Base-by-base conservation (phyloP, 2,329 filamentous ascomycete species). In the Penicillium sclerotiorum region DNA sequence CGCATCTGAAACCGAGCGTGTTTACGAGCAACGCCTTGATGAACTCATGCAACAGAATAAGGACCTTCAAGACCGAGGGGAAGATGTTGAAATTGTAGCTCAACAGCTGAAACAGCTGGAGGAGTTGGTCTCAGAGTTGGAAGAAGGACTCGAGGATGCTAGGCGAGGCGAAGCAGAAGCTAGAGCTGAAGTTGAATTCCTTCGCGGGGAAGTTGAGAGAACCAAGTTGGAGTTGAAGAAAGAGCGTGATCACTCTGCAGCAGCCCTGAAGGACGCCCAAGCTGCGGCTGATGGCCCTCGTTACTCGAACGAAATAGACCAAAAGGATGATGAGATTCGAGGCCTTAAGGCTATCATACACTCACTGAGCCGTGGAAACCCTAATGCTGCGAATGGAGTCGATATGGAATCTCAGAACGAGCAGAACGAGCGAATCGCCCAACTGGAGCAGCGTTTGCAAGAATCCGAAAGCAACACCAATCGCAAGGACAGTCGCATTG, bases 261-360 rank as follows among this genome's bases (percentile, higher is more conserved):
- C 82, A 11, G 78, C 79, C 3, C 66, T 83, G 49, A 84, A 82
- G 59, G 80, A 80, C 22, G 76, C 72, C 9, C 76, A 78, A 1
- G 70, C 75, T 8, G 74, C 78, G 37, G 64, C 69, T 2, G 77
- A 77, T 42, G 67, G 63, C 8, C 62, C 67, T 13, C 63, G 65
- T 20, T 70, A 77, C 39, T 80, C 82, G 36, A 90, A 90, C 69
- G 91, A 96, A 56, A 73, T 97, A 23, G 91, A 95, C 67, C 89
- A 95, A 66, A 94, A 95, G 68, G 93, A 99, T 64, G 94, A 99
- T 62, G 94, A 99, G 75, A 97, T 99, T 64, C 84, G 93, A 55
- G 94, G 94, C 39, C 81, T 99, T 57, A 99, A 97, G 73, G 93
- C 94, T 36, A 97, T 99, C 66, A 97, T 99, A 53, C 93, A 97